Base-by-base conservation (phyloP, 768 basidiomycete species). In the Mycena vitilis region DNA sequence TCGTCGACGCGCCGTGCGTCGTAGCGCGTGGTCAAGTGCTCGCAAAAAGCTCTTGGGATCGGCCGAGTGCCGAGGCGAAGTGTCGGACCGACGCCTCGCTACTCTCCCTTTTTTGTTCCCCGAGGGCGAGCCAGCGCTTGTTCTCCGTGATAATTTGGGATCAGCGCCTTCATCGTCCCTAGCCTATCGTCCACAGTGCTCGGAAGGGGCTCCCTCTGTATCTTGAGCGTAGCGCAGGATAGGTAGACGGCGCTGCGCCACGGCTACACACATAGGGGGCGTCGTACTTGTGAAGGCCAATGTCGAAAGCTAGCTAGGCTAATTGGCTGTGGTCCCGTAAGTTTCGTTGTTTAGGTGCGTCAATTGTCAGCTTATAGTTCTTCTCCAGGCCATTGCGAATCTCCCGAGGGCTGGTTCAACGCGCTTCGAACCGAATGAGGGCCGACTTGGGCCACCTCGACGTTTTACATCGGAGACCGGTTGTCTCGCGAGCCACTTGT, bases 271-370 rank as follows among this genome's bases (percentile, higher is more conserved):
- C n/a, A n/a, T n/a, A n/a, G n/a, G n/a, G n/a, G n/a, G n/a, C n/a
- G n/a, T n/a, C n/a, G n/a, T n/a, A n/a, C n/a, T n/a, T n/a, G n/a
- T n/a, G n/a, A n/a, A 89, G 78, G 77, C 77, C 65, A 84, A 88
- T 67, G 82, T 93, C 45, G 90, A 88, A 69, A 79, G 79, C 13
- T 93, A 91, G 89, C 81, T 93, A 3, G 87, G 89, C 91, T 10
- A 93, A 93, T 73, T 93, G 92, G 91, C 82, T 94, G 8, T 93
- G 92, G 92, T 93, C 93, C 79, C 84, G 91, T 65, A 91, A 64
- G 51, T 86, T 78, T 44, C 16, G 40, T 13, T 18, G 55, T 54
- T 48, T n/a, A n/a, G 40, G 62, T 34, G 23, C 53, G 23, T 44
- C 59, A 49, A 40, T 52, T 57, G 37, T 44, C 34, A 48, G 37